phyloP scores from a whole-genome alignment of 768 basidiomycete species.

The Scleroderma bovista region DNA sequence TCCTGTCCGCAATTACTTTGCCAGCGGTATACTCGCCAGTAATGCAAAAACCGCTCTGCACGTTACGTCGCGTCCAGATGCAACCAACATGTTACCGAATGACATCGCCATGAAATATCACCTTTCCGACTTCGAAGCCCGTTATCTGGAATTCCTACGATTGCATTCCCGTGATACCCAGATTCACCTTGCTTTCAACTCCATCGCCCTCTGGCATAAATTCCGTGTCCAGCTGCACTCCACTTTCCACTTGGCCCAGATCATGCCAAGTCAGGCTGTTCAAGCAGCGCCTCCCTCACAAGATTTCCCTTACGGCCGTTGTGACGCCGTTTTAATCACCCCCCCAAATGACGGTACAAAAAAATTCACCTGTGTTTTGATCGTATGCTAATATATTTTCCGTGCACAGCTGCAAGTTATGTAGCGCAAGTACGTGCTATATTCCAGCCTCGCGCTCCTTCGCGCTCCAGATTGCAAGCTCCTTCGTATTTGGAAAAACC shows the following conservation, averaged over 20 bases:
- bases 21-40: too few species aligned
- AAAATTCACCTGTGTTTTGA: background rate
- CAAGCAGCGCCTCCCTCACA: conserved; percentile 15
- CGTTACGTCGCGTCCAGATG: background rate
- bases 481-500: background rate
- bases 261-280: conserved; percentile 16
- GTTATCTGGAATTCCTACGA: background rate
- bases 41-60: background rate
- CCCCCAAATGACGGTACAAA: background rate
- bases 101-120: conserved; percentile 7
- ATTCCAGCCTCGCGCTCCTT: background rate
- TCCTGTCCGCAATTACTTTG: too few species aligned
- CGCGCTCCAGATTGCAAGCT: background rate
- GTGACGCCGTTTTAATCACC: conserved; percentile 10
- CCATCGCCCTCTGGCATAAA: conserved; percentile 19
- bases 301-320: conserved; percentile 14
- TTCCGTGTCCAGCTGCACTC: conserved; percentile 19
- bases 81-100: background rate
- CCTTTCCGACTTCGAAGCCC: conserved; percentile 19
- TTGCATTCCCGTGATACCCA: background rate
- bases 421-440: conserved; percentile 14
- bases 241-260: conserved; percentile 11
- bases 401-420: background rate
- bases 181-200: background rate
- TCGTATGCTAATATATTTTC: background rate